phyloP scores from a whole-genome alignment of 345 rosid genomes.

The Hibiscus syriacus region DNA sequence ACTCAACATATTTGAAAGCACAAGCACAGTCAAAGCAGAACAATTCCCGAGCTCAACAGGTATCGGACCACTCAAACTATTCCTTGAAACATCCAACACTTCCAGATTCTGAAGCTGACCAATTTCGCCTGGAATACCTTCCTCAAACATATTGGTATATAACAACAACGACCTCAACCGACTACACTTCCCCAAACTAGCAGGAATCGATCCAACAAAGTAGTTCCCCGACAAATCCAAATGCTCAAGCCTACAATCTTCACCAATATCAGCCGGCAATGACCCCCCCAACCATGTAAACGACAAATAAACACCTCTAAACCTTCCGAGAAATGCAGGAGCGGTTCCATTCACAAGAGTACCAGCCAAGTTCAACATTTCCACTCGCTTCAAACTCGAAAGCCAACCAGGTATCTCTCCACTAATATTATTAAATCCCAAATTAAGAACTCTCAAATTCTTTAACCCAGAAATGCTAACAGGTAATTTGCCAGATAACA shows the following conservation, averaged over 20 bases:
- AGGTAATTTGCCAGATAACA: slow-evolving; percentile 45
- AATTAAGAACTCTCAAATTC: slow-evolving; percentile 59
- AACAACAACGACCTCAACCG: slow-evolving; percentile 54
- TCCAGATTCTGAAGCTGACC: slow-evolving; percentile 75
- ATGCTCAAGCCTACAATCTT: slow-evolving; percentile 67
- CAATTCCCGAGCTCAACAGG: slow-evolving; percentile 79
- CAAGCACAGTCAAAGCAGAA: slow-evolving; percentile 57
- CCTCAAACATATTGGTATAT: slow-evolving; percentile 72
- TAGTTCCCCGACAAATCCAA: slow-evolving; percentile 82
- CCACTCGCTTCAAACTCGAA: slow-evolving; percentile 31
- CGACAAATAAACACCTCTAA: slow-evolving; percentile 54
- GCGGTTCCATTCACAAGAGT: slow-evolving; percentile 63
- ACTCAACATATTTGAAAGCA: slow-evolving; percentile 55
- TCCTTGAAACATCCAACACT: slow-evolving; percentile 83
- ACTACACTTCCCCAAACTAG: slow-evolving; percentile 58
- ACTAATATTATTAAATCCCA: slow-evolving; percentile 59
- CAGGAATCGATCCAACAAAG: slow-evolving; percentile 59
- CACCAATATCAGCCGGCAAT: slow-evolving; percentile 58
- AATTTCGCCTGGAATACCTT: slow-evolving; percentile 52
- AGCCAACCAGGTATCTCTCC: slow-evolving; percentile 56
- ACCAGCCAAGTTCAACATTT: slow-evolving; percentile 69
- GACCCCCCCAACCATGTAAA: slow-evolving; percentile 52
- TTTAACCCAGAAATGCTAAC: slow-evolving; percentile 37
- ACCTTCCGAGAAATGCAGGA: slow-evolving; percentile 59
- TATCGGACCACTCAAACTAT: slow-evolving; percentile 62